Conservation (phyloP, 352 stramenopile genomes). For the Phytophthora vignae region DNA sequence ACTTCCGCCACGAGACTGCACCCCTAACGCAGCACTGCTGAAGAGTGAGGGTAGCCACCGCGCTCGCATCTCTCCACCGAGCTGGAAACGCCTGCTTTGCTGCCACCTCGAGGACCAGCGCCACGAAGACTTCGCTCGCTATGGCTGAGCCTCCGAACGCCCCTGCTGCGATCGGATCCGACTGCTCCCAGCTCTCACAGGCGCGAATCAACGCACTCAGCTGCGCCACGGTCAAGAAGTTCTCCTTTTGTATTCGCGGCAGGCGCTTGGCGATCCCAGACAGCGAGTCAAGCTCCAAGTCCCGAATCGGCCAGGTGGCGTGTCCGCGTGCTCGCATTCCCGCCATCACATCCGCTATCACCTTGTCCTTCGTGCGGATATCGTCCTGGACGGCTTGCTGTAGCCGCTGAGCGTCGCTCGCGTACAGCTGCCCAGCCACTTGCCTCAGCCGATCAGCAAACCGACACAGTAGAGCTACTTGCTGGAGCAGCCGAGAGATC, state of each 20-base stretch:
- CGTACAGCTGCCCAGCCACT: constrained; percentile 33
- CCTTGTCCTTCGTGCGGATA: constrained; percentile 43
- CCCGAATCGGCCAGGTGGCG: constrained; percentile 32
- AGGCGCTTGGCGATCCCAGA: constrained; percentile 16
- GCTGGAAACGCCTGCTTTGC: constrained; percentile 41
- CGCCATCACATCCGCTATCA: constrained; percentile 35
- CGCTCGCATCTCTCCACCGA: constrained; percentile 43
- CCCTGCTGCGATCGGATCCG: constrained; percentile 16
- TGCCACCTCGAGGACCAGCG: constrained; percentile 43
- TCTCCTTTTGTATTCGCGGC: constrained; percentile 22
- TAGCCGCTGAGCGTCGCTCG: constrained; percentile 29
- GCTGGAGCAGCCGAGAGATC: constrained; percentile 41
- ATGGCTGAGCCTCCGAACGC: constrained; percentile 12
- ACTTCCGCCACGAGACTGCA: constrained; percentile 43
- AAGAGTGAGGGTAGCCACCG: constrained; percentile 46
- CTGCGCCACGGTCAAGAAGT: constrained; percentile 39
- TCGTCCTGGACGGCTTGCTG: constrained; percentile 39
- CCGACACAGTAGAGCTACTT: constrained; percentile 39
- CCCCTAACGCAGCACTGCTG: constrained; percentile 21
- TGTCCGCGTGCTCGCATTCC: constrained; percentile 18
- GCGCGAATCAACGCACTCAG: constrained; percentile 22
- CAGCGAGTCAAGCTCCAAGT: constrained; percentile 2
- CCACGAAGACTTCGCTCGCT: constrained; percentile 46
- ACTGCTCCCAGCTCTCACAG: constrained; percentile 25
- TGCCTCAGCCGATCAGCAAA: constrained; percentile 46